Evolutionary conservation across 2,329 filamentous ascomycete species (phyloP), one percentile per base, ranked within the genome.

Genomic region (Colletotrichum sp.): DNA sequence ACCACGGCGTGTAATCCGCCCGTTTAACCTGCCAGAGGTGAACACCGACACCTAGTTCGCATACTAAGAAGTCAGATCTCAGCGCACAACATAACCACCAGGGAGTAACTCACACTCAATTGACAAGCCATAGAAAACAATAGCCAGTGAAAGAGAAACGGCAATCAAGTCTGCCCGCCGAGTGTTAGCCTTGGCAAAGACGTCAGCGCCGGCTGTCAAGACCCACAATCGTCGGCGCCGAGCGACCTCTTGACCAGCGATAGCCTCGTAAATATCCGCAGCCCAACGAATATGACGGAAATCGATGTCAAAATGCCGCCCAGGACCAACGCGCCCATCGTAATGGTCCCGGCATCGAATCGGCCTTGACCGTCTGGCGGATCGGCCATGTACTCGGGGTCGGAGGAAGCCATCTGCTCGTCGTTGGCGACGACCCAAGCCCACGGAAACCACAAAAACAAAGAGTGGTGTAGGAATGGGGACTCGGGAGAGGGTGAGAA

Each of bases 1-100:
- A 67, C 6, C 27, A n/a, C 6, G 70, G 70, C 12, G 68, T 67
- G 13, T 63, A 73, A 13, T 66, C 69, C 5, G 13, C 57, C 13
- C 33, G 68, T 24, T 51, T 71, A 27, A 73, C 72, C 47, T 73
- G 72, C 72, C 72, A 73, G 5, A 73, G 13, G 21, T 73, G 72
- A 9, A 66, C 68, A 6, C 72, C 72, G 8, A 73, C 62, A 13
- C 72, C 72, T 13, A 73, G 29, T 9, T 63, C 16, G 51, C 72
- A 73, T 15, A 73, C 72, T 73, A 2, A 15, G 1, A 3, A 5
- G 47, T 73, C 24, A 73, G 63, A 1, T 18, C n/a, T 36, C 31
- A 8, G 8, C 0, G 0, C 0, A 24, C 24, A 27, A 0, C n/a
- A 27, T 15, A 12, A 0, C 21, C 16, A 18, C 15, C 0, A 0